Evolutionary conservation across 1,284 basidiomycete genomes (phyloP).

Genomic region (Apiotrichum akiyoshidainum): DNA sequence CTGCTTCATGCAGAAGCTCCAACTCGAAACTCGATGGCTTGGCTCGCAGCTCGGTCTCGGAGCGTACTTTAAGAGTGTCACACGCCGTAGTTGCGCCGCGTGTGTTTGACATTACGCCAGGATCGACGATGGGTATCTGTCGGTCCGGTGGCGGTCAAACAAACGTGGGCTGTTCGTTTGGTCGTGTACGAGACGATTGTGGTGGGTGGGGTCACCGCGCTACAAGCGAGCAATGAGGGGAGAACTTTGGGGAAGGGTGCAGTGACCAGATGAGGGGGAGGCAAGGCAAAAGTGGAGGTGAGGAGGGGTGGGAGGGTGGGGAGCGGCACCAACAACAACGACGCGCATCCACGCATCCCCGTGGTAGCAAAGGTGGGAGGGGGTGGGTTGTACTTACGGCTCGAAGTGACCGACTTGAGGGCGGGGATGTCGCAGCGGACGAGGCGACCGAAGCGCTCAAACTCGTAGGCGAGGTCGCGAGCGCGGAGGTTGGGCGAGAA

Average conservation of each 20-base stretch:
- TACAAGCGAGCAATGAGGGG: slow-evolving; percentile 17
- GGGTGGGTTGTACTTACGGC: slow-evolving; percentile 37
- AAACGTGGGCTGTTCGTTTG: not conserved
- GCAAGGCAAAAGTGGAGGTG: not conserved
- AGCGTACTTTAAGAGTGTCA: too few relatives aligned
- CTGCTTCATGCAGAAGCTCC: too few relatives aligned
- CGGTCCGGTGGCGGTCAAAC: not conserved
- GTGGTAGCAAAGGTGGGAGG: too few relatives aligned
- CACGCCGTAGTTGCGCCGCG: too few relatives aligned
- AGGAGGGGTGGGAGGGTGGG: not conserved
- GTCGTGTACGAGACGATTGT: not conserved
- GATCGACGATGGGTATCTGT: not conserved
- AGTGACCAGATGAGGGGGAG: not conserved
- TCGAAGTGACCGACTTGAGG: slow-evolving; percentile 49
- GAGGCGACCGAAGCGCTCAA: slow-evolving; percentile 65
- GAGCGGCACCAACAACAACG: not conserved
- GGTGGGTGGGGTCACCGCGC: slow-evolving; percentile 1
- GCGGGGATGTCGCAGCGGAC: slow-evolving; percentile 82
- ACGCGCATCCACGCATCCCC: too few relatives aligned
- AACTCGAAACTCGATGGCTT: too few relatives aligned
- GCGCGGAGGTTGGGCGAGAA: slow-evolving; percentile 75
- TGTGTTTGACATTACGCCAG: not conserved
- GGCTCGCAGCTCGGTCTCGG: too few relatives aligned
- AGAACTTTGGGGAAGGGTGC: slow-evolving; percentile 2
- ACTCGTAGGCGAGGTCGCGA: slow-evolving; percentile 77